Evolutionary conservation across 371 early-diverging fungal genomes (phyloP).

Genomic region (Smittium culicis): DNA sequence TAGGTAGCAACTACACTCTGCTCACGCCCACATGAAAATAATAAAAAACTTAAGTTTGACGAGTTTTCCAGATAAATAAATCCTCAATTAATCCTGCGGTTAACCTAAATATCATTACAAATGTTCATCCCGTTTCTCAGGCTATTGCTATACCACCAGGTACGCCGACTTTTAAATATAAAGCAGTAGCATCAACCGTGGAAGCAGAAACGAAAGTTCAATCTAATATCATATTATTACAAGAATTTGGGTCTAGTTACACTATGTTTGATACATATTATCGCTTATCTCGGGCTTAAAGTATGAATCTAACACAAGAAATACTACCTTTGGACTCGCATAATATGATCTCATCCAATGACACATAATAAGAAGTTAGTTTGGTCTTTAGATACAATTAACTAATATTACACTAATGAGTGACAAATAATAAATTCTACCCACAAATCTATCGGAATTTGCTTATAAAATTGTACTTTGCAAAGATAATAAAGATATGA

Average conservation of each 20-base stretch:
- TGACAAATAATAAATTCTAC: neutral
- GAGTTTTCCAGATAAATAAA: neutral
- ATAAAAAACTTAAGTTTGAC: no score
- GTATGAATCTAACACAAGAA: neutral
- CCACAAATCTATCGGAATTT: neutral
- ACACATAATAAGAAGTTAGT: neutral
- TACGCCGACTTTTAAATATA: neutral
- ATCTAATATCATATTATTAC: neutral
- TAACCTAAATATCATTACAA: neutral
- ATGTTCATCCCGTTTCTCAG: neutral
- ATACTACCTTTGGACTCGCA: neutral
- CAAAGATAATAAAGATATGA: neutral
- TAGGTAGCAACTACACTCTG: no score
- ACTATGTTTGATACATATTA: neutral
- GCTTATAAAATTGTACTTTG: no score
- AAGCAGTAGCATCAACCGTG: neutral
- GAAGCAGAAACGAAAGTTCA: neutral
- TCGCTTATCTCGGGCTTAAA: neutral
- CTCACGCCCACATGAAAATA: neutral
- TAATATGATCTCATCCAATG: neutral
- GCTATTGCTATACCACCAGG: neutral
- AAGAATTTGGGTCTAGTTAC: neutral
- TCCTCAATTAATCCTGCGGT: neutral
- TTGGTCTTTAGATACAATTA: neutral
- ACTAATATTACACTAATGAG: neutral